phyloP scores from a whole-genome alignment of 2,329 filamentous ascomycete species.

The Beauveria sp. region DNA sequence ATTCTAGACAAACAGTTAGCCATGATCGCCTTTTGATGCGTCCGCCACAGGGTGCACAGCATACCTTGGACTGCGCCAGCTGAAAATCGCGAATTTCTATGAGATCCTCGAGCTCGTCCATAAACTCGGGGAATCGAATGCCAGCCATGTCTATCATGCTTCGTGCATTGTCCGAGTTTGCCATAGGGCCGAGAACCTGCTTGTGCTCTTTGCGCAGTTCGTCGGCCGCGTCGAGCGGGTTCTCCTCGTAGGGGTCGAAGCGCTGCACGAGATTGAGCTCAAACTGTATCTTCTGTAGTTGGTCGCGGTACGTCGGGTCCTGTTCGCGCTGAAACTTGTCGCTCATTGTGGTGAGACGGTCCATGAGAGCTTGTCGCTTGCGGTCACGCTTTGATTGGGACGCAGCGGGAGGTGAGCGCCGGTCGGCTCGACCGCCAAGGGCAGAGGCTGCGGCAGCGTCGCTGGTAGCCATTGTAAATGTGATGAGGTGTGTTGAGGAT shows the following conservation, averaged over 20 bases:
- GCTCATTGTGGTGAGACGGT: slow-evolving; percentile 68
- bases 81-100: slow-evolving; percentile 83
- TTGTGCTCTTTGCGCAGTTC: slow-evolving; percentile 51
- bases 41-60: slow-evolving; percentile 19
- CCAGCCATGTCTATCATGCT: slow-evolving; percentile 68
- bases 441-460: slow-evolving; percentile 27
- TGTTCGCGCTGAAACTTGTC: slow-evolving; percentile 73
- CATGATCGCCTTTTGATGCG: not conserved
- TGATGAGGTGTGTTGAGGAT: not conserved
- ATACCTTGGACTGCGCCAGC: slow-evolving; percentile 72
- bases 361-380: slow-evolving; percentile 72
- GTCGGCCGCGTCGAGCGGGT: slow-evolving; percentile 64
- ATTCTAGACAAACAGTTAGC: slow-evolving; percentile 33
- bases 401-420: slow-evolving; percentile 28
- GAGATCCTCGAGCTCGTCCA: slow-evolving; percentile 77
- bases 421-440: slow-evolving; percentile 26
- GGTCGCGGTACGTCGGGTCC: slow-evolving; percentile 78
- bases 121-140: slow-evolving; percentile 76
- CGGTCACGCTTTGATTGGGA: slow-evolving; percentile 82
- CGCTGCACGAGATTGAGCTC: slow-evolving; percentile 81
- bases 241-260: slow-evolving; percentile 70
- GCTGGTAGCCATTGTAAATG: slow-evolving; percentile 30
- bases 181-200: slow-evolving; percentile 34
- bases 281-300: slow-evolving; percentile 84
- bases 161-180: slow-evolving; percentile 37